Conservation (phyloP, 2,329 filamentous ascomycete genomes). For the Beauveria sp. region DNA sequence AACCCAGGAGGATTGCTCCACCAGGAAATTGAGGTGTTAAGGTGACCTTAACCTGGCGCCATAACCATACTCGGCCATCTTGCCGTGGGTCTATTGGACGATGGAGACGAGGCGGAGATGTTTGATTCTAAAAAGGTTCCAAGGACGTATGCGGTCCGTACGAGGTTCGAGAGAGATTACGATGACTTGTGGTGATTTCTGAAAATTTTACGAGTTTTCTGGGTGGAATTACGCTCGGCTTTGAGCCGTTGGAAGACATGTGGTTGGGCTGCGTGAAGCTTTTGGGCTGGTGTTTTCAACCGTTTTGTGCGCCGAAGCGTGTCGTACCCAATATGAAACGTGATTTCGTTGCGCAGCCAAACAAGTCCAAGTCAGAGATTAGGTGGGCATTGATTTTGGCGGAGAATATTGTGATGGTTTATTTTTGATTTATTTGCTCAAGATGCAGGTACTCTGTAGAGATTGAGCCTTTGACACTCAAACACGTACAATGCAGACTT, state of each 20-base stretch:
- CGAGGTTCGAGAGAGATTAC: background rate
- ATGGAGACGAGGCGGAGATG: constrained; percentile 5
- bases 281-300: background rate
- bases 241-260: background rate
- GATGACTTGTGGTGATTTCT: background rate
- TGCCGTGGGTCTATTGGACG: constrained; percentile 14
- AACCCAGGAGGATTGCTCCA: constrained; percentile 30
- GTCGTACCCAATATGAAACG: background rate
- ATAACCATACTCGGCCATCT: constrained; percentile 30
- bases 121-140: background rate
- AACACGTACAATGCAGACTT: too few relatives aligned
- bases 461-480: too few relatives aligned
- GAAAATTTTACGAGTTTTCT: background rate
- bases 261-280: background rate
- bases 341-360: too few relatives aligned
- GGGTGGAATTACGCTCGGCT: too few relatives aligned
- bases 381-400: too few relatives aligned
- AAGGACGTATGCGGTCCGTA: background rate
- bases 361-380: too few relatives aligned
- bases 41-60: constrained; percentile 28
- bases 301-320: background rate
- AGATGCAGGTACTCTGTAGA: too few relatives aligned
- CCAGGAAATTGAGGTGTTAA: constrained; percentile 22
- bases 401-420: too few relatives aligned
- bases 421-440: too few relatives aligned